Evolutionary conservation across 2,329 filamentous ascomycete genomes (phyloP).

Genomic region (Hypoxylon sp.): DNA sequence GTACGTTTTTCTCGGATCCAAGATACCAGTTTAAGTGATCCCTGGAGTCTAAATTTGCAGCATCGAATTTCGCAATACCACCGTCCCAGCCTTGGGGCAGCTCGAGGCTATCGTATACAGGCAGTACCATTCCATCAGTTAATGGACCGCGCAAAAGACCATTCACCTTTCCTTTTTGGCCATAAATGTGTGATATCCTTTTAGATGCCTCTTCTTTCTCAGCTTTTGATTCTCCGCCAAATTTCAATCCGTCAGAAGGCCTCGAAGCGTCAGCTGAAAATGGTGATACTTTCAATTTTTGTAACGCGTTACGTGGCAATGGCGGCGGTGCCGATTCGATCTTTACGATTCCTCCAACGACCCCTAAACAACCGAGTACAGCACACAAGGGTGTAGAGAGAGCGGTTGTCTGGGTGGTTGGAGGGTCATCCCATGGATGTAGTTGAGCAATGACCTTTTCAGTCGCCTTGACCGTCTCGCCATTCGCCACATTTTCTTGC

Average conservation of each 20-base stretch:
- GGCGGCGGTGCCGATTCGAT: constrained; percentile 84
- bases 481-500: constrained; percentile 73
- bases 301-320: constrained; percentile 74
- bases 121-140: constrained; percentile 88
- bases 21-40: constrained; percentile 76
- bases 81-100: constrained; percentile 79
- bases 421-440: constrained; percentile 85
- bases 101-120: constrained; percentile 66
- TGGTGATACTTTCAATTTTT: constrained; percentile 81
- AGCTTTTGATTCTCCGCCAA: constrained; percentile 87
- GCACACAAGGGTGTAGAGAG: constrained; percentile 83
- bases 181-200: constrained; percentile 79
- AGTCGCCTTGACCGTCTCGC: constrained; percentile 65
- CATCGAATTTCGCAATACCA: constrained; percentile 84
- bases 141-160: constrained; percentile 85
- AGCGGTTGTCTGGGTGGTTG: constrained; percentile 82
- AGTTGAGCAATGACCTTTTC: constrained; percentile 82
- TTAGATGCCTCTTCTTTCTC: constrained; percentile 83
- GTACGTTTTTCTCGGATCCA: constrained; percentile 79
- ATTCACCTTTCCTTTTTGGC: constrained; percentile 63
- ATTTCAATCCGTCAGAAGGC: constrained; percentile 77
- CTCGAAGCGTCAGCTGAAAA: constrained; percentile 73
- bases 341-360: constrained; percentile 89
- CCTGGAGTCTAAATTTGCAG: constrained; percentile 59
- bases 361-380: constrained; percentile 76